Conservation (phyloP, 345 rosid species). For the Syzygium aromaticum region DNA sequence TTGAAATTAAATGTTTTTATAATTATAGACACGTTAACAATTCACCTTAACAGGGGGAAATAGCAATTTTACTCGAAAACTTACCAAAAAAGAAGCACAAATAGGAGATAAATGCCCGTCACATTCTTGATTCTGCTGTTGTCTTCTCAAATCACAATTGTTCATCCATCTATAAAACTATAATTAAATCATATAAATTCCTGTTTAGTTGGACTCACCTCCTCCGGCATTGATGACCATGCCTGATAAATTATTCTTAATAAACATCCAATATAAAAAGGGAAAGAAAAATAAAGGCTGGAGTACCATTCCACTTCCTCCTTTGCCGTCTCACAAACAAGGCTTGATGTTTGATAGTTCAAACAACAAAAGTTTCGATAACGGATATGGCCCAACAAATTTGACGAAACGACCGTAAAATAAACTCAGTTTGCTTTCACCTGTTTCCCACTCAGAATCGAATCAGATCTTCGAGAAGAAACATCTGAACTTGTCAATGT, state of each 20-base stretch:
- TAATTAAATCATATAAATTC: neutral
- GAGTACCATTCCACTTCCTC: neutral
- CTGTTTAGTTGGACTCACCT: neutral
- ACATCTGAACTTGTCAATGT: neutral
- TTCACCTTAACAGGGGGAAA: neutral
- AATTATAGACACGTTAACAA: no score
- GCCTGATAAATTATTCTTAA: neutral
- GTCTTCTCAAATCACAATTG: neutral
- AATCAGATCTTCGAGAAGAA: neutral
- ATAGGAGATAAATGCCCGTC: neutral
- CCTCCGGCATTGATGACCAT: neutral
- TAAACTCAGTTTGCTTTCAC: neutral
- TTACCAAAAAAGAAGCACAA: neutral
- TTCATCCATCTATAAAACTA: neutral
- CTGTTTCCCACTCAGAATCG: neutral
- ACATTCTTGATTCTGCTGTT: neutral
- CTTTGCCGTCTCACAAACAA: neutral
- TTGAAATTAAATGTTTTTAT: no score
- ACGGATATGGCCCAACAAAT: neutral
- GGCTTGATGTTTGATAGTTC: neutral
- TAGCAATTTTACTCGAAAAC: neutral
- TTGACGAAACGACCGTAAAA: neutral
- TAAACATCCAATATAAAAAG: neutral
- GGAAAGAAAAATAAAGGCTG: neutral
- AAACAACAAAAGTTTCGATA: neutral